phyloP scores from a whole-genome alignment of 2,329 filamentous ascomycete genomes.

The Calonectria pseudoturangicola region DNA sequence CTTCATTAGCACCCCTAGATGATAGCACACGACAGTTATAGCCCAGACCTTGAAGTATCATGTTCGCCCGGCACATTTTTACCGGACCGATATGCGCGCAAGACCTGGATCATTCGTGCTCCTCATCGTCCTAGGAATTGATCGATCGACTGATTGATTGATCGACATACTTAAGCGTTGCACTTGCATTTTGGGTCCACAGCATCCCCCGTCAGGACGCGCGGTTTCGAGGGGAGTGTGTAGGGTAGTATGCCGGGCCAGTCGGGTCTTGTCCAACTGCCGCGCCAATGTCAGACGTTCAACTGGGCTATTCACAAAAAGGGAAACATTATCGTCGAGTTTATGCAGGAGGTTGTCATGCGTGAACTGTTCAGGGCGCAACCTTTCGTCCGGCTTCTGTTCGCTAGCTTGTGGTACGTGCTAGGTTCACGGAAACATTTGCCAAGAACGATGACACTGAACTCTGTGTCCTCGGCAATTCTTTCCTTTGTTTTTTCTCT shows the following conservation, averaged over 20 bases:
- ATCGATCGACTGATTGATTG: conserved; percentile 5
- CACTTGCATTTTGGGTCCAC: background rate
- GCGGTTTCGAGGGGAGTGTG: background rate
- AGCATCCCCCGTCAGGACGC: conserved; percentile 13
- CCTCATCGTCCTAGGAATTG: background rate
- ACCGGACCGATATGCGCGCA: background rate
- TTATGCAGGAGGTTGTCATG: background rate
- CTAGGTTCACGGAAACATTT: background rate
- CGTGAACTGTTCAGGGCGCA: background rate
- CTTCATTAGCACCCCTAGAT: background rate
- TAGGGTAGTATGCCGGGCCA: background rate
- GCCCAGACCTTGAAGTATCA: background rate
- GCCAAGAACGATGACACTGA: background rate
- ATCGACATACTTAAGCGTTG: conserved; percentile 14
- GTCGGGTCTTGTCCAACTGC: background rate
- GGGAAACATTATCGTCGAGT: background rate
- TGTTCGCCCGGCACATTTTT: too few relatives aligned
- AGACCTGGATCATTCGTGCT: too few relatives aligned
- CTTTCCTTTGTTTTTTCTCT: background rate
- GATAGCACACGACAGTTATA: background rate
- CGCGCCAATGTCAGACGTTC: conserved; percentile 1
- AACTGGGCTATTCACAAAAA: background rate
- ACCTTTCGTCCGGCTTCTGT: background rate
- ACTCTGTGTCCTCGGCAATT: background rate
- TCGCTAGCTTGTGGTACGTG: background rate